A percentile compares a stretch with the other conserved stretches of the same genome.
phyloP scores from a whole-genome alignment of 2,329 filamentous ascomycete genomes.

The Hypoxylon rubiginosum region DNA sequence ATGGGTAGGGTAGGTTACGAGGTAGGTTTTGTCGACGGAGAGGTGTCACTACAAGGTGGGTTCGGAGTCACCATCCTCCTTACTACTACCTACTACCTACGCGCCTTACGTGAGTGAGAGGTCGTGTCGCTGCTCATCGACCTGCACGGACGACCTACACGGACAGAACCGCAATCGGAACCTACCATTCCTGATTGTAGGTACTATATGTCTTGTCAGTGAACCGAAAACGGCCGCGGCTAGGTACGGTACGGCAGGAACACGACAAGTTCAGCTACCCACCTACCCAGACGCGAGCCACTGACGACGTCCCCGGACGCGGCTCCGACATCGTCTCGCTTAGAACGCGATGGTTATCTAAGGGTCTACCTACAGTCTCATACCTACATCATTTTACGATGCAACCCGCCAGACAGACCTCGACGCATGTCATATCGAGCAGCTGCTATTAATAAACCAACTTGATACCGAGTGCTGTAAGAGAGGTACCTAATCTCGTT shows the following conservation, averaged over 20 bases:
- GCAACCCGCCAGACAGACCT: not conserved
- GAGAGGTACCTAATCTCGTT: not conserved
- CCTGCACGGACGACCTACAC: too few relatives aligned
- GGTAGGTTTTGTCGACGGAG: not conserved
- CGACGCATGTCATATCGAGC: not conserved
- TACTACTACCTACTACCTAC: not conserved
- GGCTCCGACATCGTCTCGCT: not conserved
- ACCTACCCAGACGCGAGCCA: not conserved
- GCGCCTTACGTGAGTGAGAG: not conserved
- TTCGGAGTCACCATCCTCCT: not conserved
- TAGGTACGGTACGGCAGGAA: not conserved
- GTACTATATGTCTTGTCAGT: not conserved
- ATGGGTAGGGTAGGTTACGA: not conserved
- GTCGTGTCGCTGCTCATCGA: not conserved
- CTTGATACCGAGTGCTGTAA: not conserved
- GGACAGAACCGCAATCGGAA: constrained; percentile 1
- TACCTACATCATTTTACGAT: not conserved
- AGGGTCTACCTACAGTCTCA: not conserved
- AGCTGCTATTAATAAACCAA: not conserved
- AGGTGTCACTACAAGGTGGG: not conserved
- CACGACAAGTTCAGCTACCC: too few relatives aligned
- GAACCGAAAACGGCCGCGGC: not conserved
- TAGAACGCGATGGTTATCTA: not conserved
- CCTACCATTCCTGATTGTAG: not conserved
- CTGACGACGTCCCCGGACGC: too few relatives aligned